Evolutionary conservation across 441 rosid genomes (phyloP).

Genomic region (Erysimum cheiri): DNA sequence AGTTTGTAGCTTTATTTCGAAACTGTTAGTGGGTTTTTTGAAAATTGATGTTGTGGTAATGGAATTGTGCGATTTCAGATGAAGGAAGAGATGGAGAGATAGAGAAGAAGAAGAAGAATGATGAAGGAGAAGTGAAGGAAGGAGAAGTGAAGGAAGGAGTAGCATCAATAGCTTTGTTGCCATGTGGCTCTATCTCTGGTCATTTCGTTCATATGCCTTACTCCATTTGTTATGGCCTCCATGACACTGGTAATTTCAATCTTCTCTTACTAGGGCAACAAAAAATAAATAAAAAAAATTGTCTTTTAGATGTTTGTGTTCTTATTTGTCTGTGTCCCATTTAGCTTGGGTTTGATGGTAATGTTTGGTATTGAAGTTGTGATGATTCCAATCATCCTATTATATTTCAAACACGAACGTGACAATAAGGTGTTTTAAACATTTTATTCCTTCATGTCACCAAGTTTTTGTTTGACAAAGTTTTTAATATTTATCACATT

Average conservation of each 20-base stretch:
- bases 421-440: not conserved
- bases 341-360: not conserved
- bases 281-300: not conserved
- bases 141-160: slow-evolving; percentile 76
- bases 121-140: slow-evolving; percentile 49
- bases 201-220: slow-evolving; percentile 85
- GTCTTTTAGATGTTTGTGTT: not conserved
- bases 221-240: slow-evolving; percentile 91
- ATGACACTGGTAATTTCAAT: slow-evolving; percentile 47
- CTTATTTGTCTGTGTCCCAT: not conserved
- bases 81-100: slow-evolving; percentile 47
- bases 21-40: not conserved
- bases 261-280: not conserved
- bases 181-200: slow-evolving; percentile 88
- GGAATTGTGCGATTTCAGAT: slow-evolving; percentile 40
- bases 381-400: no score
- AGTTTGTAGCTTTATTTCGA: slow-evolving; percentile 18
- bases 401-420: slow-evolving; percentile 8
- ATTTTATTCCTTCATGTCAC: not conserved
- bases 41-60: not conserved
- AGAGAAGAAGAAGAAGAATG: slow-evolving; percentile 36
- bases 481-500: not conserved
- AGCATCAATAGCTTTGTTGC: slow-evolving; percentile 83
- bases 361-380: not conserved
- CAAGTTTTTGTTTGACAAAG: slow-evolving; percentile 15